Percentiles rank a stretch among this genome's conserved stretches.
Evolutionary conservation across 75 land plant genomes (phyloP).

Genomic region (Pseudotsuga menziesii): DNA sequence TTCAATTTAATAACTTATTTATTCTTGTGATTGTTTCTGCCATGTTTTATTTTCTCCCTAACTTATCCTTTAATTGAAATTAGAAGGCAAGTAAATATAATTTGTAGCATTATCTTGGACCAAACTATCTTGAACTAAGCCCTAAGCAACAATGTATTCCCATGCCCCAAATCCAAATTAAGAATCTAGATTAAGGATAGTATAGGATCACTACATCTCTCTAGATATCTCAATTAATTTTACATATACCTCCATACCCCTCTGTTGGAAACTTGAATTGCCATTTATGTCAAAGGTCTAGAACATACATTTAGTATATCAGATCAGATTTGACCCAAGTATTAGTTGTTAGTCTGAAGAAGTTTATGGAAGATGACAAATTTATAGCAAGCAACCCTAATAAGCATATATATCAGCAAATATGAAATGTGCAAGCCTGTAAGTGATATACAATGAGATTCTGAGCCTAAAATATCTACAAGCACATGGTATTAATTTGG

Average conservation of each 20-base stretch:
- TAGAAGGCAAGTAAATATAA: neutral
- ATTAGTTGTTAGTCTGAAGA: too few species aligned
- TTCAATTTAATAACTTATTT: neutral
- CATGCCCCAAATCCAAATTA: neutral
- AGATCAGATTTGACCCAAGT: too few species aligned
- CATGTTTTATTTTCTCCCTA: neutral
- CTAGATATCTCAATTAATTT: neutral
- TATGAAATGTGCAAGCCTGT: too few species aligned
- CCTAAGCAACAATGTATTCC: neutral
- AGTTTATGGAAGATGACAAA: too few species aligned
- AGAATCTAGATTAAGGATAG: neutral
- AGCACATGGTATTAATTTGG: too few species aligned
- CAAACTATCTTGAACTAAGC: neutral
- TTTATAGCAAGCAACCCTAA: too few species aligned
- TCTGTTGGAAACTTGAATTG: too few species aligned
- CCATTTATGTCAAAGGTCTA: too few species aligned
- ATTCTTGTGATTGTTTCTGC: neutral
- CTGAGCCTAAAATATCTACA: too few species aligned
- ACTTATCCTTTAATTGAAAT: neutral
- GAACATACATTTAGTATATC: too few species aligned
- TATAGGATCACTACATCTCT: neutral
- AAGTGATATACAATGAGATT: too few species aligned
- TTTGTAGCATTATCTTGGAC: neutral
- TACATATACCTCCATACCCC: slow-evolving; percentile 83
- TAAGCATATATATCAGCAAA: too few species aligned